Evolutionary conservation across 2,329 filamentous ascomycete genomes (phyloP), one percentile per base, ranked within the genome.

Genomic region (Fusarium nematophilum): DNA sequence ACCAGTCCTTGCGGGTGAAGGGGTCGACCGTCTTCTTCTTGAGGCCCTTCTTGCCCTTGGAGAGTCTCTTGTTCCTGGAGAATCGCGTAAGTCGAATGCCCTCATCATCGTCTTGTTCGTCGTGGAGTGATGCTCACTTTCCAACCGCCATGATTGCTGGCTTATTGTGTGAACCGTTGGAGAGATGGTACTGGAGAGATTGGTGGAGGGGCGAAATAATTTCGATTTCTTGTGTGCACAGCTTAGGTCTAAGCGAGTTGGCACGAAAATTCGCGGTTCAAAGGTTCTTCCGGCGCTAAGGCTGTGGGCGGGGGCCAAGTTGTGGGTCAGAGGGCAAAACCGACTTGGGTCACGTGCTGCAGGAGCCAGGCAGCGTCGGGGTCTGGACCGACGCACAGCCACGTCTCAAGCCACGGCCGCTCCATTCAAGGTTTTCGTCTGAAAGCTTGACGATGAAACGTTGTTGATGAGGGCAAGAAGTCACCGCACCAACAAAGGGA

Each of bases 31-130:
- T 94, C 86, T 94, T 94, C 94, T 99, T 98, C 92, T 98, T 98
- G 80, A 98, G 87, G 82, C 95, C 94, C 90, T 99, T 99, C 92
- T 98, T 99, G 86, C 95, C 95, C 89, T 99, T 99, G 71, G 95
- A 98, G 86, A 99, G 89, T 88, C 95, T 93, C 93, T 99, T 99
- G 90, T 99, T 99, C 92, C 90, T 93, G 73, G 31, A 53, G 40
- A 37, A 50, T 55, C 57, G 62, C 34, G 58, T 72, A 56, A 74
- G 68, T 51, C 64, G 46, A 17, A 30, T 18, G n/a, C 54, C 9
- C 25, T 52, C 26, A 36, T 39, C 13, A 33, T 40, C 39, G 39
- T 7, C 23, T 33, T 33, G 25, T 18, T 31, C 39, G 49, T 43
- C 37, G 53, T 52, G 61, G 61, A 27, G 15, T 53, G 31, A 62